Evolutionary conservation across 257 asterid species (phyloP).

Genomic region (Ilex aquifolium): DNA sequence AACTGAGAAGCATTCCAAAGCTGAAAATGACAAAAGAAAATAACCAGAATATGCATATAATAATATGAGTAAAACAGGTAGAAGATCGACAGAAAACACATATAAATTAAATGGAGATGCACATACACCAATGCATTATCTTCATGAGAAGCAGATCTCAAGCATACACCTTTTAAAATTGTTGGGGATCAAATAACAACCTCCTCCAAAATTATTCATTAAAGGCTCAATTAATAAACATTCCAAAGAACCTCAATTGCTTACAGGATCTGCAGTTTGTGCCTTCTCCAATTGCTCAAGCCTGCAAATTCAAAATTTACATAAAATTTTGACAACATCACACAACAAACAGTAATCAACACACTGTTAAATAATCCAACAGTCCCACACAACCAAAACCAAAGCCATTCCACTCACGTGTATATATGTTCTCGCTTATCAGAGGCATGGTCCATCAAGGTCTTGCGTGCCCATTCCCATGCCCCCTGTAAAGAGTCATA

Average conservation of each 20-base stretch:
- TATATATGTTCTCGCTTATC: conserved; percentile 83
- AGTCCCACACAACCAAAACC: conserved; percentile 7
- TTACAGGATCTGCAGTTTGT: conserved; percentile 84
- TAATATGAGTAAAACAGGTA: conserved; percentile 2
- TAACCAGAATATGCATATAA: neutral
- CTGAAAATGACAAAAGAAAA: conserved; percentile 30
- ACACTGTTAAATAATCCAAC: neutral
- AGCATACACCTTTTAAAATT: neutral
- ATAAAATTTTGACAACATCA: neutral
- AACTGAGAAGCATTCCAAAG: conserved; percentile 97
- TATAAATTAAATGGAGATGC: neutral
- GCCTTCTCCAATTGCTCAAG: conserved; percentile 89
- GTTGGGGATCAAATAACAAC: neutral
- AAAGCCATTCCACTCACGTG: conserved; percentile 43
- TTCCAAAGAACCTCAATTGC: conserved; percentile 4
- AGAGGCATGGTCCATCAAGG: conserved; percentile 76
- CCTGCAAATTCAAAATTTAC: conserved; percentile 29
- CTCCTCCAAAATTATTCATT: too few species aligned
- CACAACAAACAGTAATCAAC: conserved; percentile 2
- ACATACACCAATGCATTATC: neutral
- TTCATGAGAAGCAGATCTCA: neutral
- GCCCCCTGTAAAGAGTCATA: conserved; percentile 91
- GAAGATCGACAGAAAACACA: neutral
- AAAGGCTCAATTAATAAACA: neutral
- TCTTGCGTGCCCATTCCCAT: conserved; percentile 97